Evolutionary conservation across 2,329 filamentous ascomycete genomes (phyloP), one percentile per base, ranked within the genome.

Genomic region (Hypoxylon sp.): DNA sequence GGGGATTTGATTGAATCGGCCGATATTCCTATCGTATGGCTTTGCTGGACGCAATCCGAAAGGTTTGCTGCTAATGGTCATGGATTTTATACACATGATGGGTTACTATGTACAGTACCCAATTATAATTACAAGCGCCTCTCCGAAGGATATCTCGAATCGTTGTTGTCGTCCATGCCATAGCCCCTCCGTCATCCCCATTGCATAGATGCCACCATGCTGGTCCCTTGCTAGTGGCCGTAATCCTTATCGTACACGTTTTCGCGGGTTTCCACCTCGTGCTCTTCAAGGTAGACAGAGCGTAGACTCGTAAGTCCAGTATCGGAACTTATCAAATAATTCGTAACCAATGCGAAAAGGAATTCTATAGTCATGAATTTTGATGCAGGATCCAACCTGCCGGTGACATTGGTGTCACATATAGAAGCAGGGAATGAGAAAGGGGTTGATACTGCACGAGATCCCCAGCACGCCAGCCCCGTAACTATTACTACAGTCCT

Each of bases 41-140:
- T 44, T 30, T 38, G 32, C 38, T n/a, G 18, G 6, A 36, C 26
- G 46, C 4, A 45, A 24, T 24, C 20, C 16, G 22, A 32, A 22
- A 51, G 48, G 40, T 20, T 30, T 9, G 18, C 18, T 42, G 52
- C n/a, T 18, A 45, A 40, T 38, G 16, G 46, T 58, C 50, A 50
- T 61, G 48, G 44, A 63, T 60, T n/a, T 69, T 67, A 66, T 69
- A 71, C 64, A 70, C 49, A 50, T 22, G 22, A 42, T 61, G 67
- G 67, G 60, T 51, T 38, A 52, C 67, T 67, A 70, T 71, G 46
- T 71, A 69, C 62, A 68, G 63, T 48, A 65, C 63, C 67, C 67
- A 60, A 57, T 22, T 62, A 61, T 28, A 54, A 70, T 66, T 68
- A 68, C 64, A 70, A 49, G 38, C 16, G 38, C 50, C 40, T 60